Conservation (phyloP, 768 basidiomycete species). For the Phaeolepiota aurea region DNA sequence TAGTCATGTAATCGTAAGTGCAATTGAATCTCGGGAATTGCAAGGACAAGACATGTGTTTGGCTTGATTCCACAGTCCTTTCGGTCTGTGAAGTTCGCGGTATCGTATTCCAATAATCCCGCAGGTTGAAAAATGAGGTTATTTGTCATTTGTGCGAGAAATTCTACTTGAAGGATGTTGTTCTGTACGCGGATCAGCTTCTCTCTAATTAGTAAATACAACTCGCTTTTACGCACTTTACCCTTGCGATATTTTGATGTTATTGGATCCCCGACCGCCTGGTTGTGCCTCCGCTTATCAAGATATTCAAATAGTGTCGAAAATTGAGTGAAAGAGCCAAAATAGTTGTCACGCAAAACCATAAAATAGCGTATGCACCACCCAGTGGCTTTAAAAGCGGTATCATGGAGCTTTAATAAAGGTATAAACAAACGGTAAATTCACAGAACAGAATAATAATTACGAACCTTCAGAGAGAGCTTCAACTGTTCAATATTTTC, state of each 20-base stretch:
- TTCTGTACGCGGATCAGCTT: conserved; percentile 38
- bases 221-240: conserved; percentile 37
- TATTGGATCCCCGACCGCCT: conserved; percentile 75
- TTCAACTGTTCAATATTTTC: conserved; percentile 76
- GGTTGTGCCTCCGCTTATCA: conserved; percentile 47
- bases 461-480: conserved; percentile 52
- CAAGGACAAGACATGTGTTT: conserved; percentile 47
- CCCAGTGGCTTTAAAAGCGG: conserved; percentile 66
- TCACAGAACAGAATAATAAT: too few species aligned
- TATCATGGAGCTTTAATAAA: conserved; percentile 37
- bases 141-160: conserved; percentile 42
- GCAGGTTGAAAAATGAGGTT: conserved; percentile 58
- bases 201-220: too few species aligned
- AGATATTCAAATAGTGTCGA: conserved; percentile 83
- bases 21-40: conserved; percentile 63
- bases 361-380: conserved; percentile 89
- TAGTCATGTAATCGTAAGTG: conserved; percentile 77
- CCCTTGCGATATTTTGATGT: conserved; percentile 72
- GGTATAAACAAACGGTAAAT: background rate
- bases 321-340: conserved; percentile 91
- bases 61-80: conserved; percentile 24
- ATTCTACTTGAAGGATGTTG: conserved; percentile 74
- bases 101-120: conserved; percentile 56
- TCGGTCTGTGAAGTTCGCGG: conserved; percentile 11
- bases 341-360: conserved; percentile 87